phyloP scores from a whole-genome alignment of 78 protist genomes.

The Pigoraptor vietnamica region DNA sequence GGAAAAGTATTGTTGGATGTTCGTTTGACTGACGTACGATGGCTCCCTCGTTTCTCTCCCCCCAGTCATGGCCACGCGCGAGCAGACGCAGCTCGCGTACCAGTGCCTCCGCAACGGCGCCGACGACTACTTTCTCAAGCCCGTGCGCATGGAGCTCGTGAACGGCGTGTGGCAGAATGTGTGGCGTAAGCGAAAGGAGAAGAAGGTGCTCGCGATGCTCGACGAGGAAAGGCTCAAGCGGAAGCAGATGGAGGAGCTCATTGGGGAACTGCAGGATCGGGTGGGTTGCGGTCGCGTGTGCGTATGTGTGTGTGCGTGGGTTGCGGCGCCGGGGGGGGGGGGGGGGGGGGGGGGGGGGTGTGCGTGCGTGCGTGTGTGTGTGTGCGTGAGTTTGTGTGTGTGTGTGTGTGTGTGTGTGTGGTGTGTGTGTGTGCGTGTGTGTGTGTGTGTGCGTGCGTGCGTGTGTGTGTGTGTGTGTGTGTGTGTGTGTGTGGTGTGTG shows the following conservation, averaged over 20 bases:
- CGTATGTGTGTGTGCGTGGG: not conserved
- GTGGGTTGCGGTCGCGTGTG: not conserved
- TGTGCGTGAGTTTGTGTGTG: not conserved
- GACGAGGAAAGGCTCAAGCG: not conserved
- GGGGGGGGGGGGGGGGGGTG: not conserved
- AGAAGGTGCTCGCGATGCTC: not conserved
- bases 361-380: not conserved
- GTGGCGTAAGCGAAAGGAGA: conserved; percentile 6
- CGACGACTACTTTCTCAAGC: conserved; percentile 7
- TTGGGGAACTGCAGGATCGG: not conserved
- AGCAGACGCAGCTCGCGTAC: not conserved
- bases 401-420: not conserved
- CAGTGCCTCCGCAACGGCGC: not conserved
- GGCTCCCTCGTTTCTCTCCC: too few species aligned
- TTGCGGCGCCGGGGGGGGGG: not conserved
- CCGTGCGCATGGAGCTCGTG: not conserved
- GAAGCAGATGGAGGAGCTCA: not conserved
- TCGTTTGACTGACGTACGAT: too few species aligned
- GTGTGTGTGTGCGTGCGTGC: not conserved
- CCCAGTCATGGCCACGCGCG: not conserved
- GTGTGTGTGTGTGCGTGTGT: not conserved
- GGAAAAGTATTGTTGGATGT: too few species aligned
- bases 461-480: not conserved
- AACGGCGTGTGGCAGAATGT: conserved; percentile 1
- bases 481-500: not conserved